Base-by-base conservation (phyloP, 139 green algal genomes). In the Ettlia oleoabundans region DNA sequence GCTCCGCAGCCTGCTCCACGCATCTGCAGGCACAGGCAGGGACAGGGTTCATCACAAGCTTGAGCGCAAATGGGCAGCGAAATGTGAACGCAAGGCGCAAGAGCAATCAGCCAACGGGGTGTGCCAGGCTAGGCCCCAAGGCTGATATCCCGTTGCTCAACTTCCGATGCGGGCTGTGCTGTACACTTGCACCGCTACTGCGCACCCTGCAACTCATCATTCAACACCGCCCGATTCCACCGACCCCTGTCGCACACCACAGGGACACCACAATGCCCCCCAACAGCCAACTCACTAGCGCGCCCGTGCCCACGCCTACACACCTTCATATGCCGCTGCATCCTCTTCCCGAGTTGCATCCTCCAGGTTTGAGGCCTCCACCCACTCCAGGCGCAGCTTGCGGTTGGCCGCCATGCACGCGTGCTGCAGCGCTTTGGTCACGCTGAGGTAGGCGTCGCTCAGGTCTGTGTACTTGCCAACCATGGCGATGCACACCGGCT, bases 381-480 rank as follows among this genome's bases (percentile, higher is more conserved):
- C 90, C 97, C 96, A 99, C 9, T 91, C 83, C 33, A 99, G 75
- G 75, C 95, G 78, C 80, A 98, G 93, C 90, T 96, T 97, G 38
- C 94, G 78, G 71, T 89, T 90, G 13, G 89, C 91, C 66, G 92
- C 91, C 87, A 99, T 93, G 88, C 95, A 97, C 21, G 97, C 96
- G 84, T 99, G 97, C 92, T 98, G 94, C 84, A 99, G 91, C 26
- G 95, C 92, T 90, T 99, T 99, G 78, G 97, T 93, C 22, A 99
- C 96, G 21, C 89, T 96, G 26, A 99, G 91, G 88, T 99, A 99
- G 0, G 95, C 95, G 82, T 99, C 97, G 13, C 87, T 90, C 52
- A 99, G 92, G 58, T 89, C 94, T 15, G 95, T 99, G 91, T 99
- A 99, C 90, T 99, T 99, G 84, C 97, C 95, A 40, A 98, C 95